Conservation (phyloP, 208 protist genomes). For the Leishmania amazonensis region DNA sequence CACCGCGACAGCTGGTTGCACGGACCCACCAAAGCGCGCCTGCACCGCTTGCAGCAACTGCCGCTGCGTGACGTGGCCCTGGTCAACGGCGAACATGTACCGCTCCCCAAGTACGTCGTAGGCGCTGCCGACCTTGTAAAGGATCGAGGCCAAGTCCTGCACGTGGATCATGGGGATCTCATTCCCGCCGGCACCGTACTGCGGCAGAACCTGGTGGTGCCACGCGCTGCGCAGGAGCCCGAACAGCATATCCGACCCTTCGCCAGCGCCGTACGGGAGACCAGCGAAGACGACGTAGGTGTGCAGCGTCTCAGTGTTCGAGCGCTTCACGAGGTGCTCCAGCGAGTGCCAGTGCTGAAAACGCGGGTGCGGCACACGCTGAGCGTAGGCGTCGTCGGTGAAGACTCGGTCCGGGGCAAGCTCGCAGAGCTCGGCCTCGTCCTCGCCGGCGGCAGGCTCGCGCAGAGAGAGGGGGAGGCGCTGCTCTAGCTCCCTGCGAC, state of each 20-base stretch:
- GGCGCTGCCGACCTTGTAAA: constrained; percentile 68
- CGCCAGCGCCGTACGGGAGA: constrained; percentile 89
- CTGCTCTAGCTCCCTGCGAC: constrained; percentile 16
- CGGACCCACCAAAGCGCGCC: constrained; percentile 55
- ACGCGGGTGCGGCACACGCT: constrained; percentile 82
- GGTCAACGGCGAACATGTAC: constrained; percentile 93
- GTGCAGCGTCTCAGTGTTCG: constrained; percentile 89
- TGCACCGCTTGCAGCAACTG: constrained; percentile 75
- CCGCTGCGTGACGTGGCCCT: constrained; percentile 75
- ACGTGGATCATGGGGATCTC: constrained; percentile 94
- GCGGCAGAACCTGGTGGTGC: constrained; percentile 64
- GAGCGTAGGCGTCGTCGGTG: constrained; percentile 86
- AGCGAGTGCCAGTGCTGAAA: constrained; percentile 86
- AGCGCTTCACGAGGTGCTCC: constrained; percentile 89
- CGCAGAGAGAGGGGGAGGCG: constrained; percentile 29
- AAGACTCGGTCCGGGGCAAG: constrained; percentile 68
- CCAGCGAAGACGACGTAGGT: constrained; percentile 92
- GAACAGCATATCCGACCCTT: constrained; percentile 60
- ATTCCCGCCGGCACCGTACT: constrained; percentile 86
- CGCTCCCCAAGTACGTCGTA: constrained; percentile 83
- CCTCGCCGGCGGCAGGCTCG: constrained; percentile 31
- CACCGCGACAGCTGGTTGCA: constrained; percentile 27
- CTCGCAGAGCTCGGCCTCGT: constrained; percentile 53
- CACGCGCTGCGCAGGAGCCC: constrained; percentile 78
- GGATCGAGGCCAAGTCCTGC: constrained; percentile 81